Evolutionary conservation across 2,329 filamentous ascomycete species (phyloP), one percentile per base, ranked within the genome.

Genomic region (Trichoderma gracile): DNA sequence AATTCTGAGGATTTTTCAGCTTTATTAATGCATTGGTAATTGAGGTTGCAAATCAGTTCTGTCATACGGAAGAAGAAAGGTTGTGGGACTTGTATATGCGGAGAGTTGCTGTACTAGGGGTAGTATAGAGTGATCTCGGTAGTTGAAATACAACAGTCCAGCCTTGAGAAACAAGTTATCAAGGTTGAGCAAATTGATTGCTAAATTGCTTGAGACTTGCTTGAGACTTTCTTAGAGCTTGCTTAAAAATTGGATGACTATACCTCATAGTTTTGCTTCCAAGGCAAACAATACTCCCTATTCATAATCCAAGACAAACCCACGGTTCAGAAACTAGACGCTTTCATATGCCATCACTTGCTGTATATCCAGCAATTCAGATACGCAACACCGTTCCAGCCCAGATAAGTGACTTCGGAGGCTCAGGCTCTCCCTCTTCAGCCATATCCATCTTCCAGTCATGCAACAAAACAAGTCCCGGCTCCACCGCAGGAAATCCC

Each of bases 361-460:
- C 12, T 38, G 3, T 30, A 30, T 30, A 10, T 2, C 3, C 21
- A 9, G 2, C 25, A 19, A 30, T 9, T 12, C 53, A 62, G 5
- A 43, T 23, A 17, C 8, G 17, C 23, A 62, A 33, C 3, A 62
- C 49, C 27, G 43, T 43, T 15, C 49, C 59, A 10, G 42, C 25
- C 49, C n/a, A 54, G 4, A 38, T n/a, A 1, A 19, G 21, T 33
- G 59, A 23, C 4, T 12, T 9, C 7, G 47, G 40, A 17, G 59
- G 49, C 25, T 62, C 49, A 38, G 58, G 19, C 23, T 62, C 59
- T 10, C 59, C 59, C 19, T 62, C 49, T 25, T 62, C 59, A n/a
- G 59, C 59, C 21, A 54, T 62, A 10, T 62, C 59, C 49, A 54
- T 54, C 15, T 10, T 54, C 59, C 59, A 62, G 9, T 62, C 19